Evolutionary conservation across 805 yeast genomes (phyloP).

Genomic region (Myxozyma udenii): DNA sequence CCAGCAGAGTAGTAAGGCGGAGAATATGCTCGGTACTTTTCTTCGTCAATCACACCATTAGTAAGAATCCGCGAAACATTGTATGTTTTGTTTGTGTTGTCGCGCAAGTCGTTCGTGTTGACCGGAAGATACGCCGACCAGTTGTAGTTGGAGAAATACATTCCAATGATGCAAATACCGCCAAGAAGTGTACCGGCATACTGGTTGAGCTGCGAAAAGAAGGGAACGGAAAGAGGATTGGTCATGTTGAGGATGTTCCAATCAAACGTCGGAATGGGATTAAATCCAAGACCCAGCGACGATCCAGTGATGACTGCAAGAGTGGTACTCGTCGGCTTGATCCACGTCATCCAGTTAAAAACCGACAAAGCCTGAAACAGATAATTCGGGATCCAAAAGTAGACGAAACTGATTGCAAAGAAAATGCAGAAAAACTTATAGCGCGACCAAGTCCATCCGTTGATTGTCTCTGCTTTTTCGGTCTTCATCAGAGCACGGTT

Average conservation of each 20-base stretch:
- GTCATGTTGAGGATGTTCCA: conserved; percentile 57
- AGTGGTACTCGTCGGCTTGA: conserved; percentile 51
- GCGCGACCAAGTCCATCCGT: conserved; percentile 61
- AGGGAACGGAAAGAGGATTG: conserved; percentile 15
- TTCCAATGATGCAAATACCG: conserved; percentile 49
- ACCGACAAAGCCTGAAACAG: conserved; percentile 57
- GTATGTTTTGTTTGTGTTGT: conserved; percentile 51
- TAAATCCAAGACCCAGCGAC: conserved; percentile 56
- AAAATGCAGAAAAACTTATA: conserved; percentile 48
- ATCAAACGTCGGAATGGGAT: conserved; percentile 61
- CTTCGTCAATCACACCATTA: conserved; percentile 45
- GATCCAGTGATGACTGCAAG: conserved; percentile 66
- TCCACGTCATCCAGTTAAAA: conserved; percentile 64
- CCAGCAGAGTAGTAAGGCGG: conserved; percentile 58
- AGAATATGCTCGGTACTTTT: conserved; percentile 55
- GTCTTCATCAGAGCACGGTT: conserved; percentile 46
- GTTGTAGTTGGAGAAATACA: conserved; percentile 56
- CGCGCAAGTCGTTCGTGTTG: conserved; percentile 45
- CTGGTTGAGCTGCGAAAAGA: conserved; percentile 43
- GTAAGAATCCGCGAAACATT: conserved; percentile 51
- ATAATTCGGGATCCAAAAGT: conserved; percentile 62
- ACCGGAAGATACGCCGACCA: conserved; percentile 57
- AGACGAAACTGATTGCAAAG: conserved; percentile 44
- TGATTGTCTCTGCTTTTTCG: conserved; percentile 47
- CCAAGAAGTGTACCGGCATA: conserved; percentile 46